Evolutionary conservation across 345 rosid species (phyloP), one percentile per base, ranked within the genome.

Genomic region (Hypericum androsaemum): DNA sequence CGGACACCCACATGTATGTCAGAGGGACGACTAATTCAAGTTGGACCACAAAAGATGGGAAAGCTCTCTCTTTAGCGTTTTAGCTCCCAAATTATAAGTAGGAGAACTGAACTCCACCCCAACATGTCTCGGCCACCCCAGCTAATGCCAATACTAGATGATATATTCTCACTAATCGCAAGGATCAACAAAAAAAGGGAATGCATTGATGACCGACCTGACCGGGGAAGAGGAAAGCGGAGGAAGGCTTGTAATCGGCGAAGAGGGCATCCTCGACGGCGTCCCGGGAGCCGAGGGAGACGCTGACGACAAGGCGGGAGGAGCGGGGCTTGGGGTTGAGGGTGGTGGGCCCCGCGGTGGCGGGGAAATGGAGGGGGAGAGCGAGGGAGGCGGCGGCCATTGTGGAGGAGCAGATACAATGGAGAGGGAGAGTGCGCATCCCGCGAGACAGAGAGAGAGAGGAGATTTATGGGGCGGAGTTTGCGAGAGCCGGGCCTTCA

Each of bases 191-290:
- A 12, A 36, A 16, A n/a, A n/a, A n/a, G n/a, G n/a, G 11, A 35
- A 41, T 39, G 7, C 15, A 12, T 39, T 12, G 10, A 9, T 7
- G 0, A 48, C 68, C 39, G 46, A 90, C 99, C 94, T 94, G 99
- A 47, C 99, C 99, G 32, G 99, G 98, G 47, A 88, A 92, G 28
- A 85, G 75, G 74, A 92, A 92, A 52, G 96, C 94, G 39, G 60
- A 50, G 60, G 64, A 64, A 56, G 98, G 83, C 65, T 80, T 85
- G 74, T 88, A 92, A 69, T 81, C 88, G 41, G 72, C 69, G 61
- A 92, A 88, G 65, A 76, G 52, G 53, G 79, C 73, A 52, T 88
- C 95, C 46, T 74, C 68, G 52, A 74, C 77, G 9, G 67, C 55
- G 44, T 60, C 45, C 39, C 49, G 64, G 41, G 84, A 77, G 63